Evolutionary conservation across 2,329 filamentous ascomycete species (phyloP).

Genomic region (Stromatinia cepivora): DNA sequence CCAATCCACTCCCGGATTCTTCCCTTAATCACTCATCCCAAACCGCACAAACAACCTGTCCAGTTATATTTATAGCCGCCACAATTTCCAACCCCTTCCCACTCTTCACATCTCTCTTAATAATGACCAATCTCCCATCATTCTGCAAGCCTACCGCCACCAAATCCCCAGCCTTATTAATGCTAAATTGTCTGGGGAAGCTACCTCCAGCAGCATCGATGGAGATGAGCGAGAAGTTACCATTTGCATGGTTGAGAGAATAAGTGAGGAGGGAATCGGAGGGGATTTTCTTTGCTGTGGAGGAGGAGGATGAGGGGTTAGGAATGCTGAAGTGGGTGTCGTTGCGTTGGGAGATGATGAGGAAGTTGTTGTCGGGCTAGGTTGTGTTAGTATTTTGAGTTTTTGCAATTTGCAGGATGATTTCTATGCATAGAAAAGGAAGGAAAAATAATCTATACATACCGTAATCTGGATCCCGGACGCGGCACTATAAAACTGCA

Average conservation of each 20-base stretch:
- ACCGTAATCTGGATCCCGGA: background rate
- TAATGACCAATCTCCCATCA: constrained; percentile 45
- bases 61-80: constrained; percentile 31
- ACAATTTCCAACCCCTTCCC: constrained; percentile 42
- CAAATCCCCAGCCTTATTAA: constrained; percentile 48
- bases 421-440: background rate
- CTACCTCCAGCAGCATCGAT: constrained; percentile 48
- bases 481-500: constrained; percentile 5
- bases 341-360: constrained; percentile 68
- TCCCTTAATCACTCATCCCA: constrained; percentile 34
- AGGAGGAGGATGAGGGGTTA: constrained; percentile 46
- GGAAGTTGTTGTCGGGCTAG: constrained; percentile 60
- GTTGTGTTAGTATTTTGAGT: background rate
- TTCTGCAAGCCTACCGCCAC: constrained; percentile 50
- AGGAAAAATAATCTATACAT: background rate
- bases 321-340: constrained; percentile 55
- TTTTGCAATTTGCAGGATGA: too few relatives aligned
- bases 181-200: constrained; percentile 49
- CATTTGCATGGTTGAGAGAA: constrained; percentile 51
- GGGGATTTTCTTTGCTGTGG: constrained; percentile 46
- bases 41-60: constrained; percentile 36
- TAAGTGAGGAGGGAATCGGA: constrained; percentile 68
- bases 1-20: too few relatives aligned
- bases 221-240: constrained; percentile 47
- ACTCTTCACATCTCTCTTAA: constrained; percentile 44